Evolutionary conservation across 495 filamentous ascomycete genomes (phyloP).

Genomic region (Geopyxis carbonaria): DNA sequence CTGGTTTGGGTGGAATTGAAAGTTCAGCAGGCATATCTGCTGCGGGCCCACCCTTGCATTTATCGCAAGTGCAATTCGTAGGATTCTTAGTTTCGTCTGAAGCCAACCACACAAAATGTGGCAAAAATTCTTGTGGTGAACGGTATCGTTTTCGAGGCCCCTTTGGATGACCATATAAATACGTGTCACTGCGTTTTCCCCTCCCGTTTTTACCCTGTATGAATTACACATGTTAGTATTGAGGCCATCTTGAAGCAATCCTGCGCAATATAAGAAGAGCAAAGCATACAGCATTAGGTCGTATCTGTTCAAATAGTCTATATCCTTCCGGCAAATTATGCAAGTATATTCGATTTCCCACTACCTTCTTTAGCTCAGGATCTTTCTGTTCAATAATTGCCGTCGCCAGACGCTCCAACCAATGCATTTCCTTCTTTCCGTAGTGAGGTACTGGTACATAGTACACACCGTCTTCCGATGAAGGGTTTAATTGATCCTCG

Average conservation of each 20-base stretch:
- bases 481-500: conserved; percentile 21
- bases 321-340: conserved; percentile 39
- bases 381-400: conserved; percentile 15
- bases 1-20: too few species aligned
- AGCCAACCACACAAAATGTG: conserved; percentile 43
- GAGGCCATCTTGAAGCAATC: neutral
- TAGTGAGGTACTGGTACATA: conserved; percentile 12
- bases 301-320: conserved; percentile 40
- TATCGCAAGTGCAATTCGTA: conserved; percentile 40
- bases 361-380: conserved; percentile 14
- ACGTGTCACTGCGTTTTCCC: conserved; percentile 38
- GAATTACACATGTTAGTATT: neutral
- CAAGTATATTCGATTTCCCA: conserved; percentile 28
- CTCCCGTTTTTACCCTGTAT: conserved; percentile 8
- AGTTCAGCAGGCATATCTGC: too few species aligned
- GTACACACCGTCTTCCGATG: too few species aligned
- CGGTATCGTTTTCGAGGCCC: conserved; percentile 42
- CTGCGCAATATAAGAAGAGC: neutral
- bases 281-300: conserved; percentile 9
- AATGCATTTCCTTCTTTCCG: conserved; percentile 19
- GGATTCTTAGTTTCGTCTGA: conserved; percentile 36
- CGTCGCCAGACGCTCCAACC: conserved; percentile 18
- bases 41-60: conserved; percentile 25
- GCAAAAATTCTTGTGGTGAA: conserved; percentile 43
- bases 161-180: conserved; percentile 44